Evolutionary conservation across 352 stramenopile species (phyloP), one percentile per base, ranked within the genome.

Genomic region (Halophytophthora polymorphica): DNA sequence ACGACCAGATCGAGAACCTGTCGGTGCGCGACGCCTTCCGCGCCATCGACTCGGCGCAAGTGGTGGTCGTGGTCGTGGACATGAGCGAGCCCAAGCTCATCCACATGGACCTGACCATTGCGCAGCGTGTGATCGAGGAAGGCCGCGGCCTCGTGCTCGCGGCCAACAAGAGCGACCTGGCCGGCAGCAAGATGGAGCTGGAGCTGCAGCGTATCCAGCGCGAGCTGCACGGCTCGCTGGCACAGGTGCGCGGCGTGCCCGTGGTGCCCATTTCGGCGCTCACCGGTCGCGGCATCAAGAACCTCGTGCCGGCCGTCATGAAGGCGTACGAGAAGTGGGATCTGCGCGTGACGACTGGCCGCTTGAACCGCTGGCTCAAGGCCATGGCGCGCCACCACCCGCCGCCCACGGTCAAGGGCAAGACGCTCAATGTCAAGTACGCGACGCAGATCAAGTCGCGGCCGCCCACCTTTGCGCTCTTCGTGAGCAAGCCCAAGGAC

Each of bases 351-450:
- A 83, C 80, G 12, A 93, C 83, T 3, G 80, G 80, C 11, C 69
- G 75, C 3, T 45, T 93, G 18, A 93, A 93, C 56, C 80, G 83
- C 18, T 93, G 83, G 83, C 75, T 93, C 33, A 84, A 89, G 53
- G 78, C 83, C 29, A 93, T 93, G 79, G 73, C 71, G 28, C 77
- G 81, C 19, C 83, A 93, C 59, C 83, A 93, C 63, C 81, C 81
- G 39, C 81, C 83, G 37, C 83, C 83, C 56, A 88, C 77, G 3
- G 58, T 90, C 53, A 89, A 88, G 53, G 83, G 83, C 65, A 93
- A 93, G 70, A 71, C 76, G 45, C 60, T 92, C 31, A 93, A 93
- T 58, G 62, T 93, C 71, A 93, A 93, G 66, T 93, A 93, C 74
- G 75, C 83, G 46, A 92, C 83, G 28, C 83, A 93, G 56, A 77